Evolutionary conservation across 352 stramenopile genomes (phyloP).

Genomic region (Blastocystis sp.): DNA sequence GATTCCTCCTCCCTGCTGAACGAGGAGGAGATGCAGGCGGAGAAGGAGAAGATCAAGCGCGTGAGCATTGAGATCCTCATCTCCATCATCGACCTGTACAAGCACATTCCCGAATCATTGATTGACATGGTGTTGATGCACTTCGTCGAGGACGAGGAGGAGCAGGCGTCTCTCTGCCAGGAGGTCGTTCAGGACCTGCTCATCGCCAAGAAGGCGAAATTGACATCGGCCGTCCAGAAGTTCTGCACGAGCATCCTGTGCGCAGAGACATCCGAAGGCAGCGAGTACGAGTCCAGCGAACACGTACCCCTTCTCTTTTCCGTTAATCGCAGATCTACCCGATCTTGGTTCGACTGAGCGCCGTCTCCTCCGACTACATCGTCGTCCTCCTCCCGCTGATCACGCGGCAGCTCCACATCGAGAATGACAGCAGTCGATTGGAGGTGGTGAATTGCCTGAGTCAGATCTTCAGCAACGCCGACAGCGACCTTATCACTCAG

Average conservation of each 20-base stretch:
- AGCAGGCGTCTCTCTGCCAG: too few relatives aligned
- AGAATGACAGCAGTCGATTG: neutral
- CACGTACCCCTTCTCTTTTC: too few relatives aligned
- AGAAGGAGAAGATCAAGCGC: neutral
- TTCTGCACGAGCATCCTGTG: conserved; percentile 2
- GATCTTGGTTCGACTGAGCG: neutral
- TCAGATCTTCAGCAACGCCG: neutral
- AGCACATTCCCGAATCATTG: conserved; percentile 10
- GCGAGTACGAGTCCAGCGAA: neutral
- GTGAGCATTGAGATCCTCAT: neutral
- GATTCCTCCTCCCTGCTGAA: neutral
- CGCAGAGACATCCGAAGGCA: neutral
- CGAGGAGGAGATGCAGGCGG: neutral
- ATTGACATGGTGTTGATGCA: neutral
- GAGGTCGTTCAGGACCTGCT: neutral
- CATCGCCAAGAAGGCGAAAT: neutral
- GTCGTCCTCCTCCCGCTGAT: neutral
- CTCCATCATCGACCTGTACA: conserved; percentile 9
- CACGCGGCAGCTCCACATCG: neutral
- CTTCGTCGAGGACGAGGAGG: neutral
- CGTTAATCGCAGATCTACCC: neutral
- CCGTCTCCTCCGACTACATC: conserved; percentile 5
- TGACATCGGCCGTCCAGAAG: neutral
- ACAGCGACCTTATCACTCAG: neutral
- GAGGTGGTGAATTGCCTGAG: conserved; percentile 5